Evolutionary conservation across 352 stramenopile genomes (phyloP).

Genomic region (Pythium diclinum): DNA sequence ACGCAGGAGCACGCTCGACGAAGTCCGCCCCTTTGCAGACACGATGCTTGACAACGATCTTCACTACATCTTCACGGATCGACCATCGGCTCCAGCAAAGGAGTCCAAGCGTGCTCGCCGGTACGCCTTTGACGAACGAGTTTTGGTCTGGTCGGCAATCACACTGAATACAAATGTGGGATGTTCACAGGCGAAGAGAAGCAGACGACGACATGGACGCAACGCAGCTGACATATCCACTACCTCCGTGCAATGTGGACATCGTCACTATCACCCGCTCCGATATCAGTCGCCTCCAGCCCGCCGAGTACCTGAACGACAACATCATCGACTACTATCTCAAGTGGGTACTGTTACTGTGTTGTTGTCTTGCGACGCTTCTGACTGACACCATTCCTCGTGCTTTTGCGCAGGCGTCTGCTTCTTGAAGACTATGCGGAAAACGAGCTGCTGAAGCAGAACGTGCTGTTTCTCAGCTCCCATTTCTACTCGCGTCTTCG

Average conservation of each 20-base stretch:
- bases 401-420: constrained; percentile 35
- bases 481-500: constrained; percentile 74
- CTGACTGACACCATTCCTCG: constrained; percentile 3
- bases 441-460: constrained; percentile 49
- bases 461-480: constrained; percentile 74
- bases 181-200: constrained; percentile 11
- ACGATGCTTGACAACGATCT: constrained; percentile 15
- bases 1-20: constrained; percentile 12
- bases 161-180: not conserved
- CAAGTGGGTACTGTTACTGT: constrained; percentile 50
- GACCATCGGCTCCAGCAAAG: not conserved
- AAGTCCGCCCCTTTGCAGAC: constrained; percentile 9
- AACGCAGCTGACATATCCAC: constrained; percentile 53
- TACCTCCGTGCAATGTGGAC: constrained; percentile 67
- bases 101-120: constrained; percentile 9
- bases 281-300: constrained; percentile 57
- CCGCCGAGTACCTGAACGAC: constrained; percentile 88
- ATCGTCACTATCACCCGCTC: constrained; percentile 70
- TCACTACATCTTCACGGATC: constrained; percentile 10
- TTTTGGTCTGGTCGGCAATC: not conserved
- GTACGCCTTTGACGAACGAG: not conserved
- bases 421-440: constrained; percentile 49
- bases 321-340: constrained; percentile 92
- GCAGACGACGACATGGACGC: constrained; percentile 17
- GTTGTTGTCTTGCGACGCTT: not conserved